Percentiles rank a stretch among this genome's conserved stretches.
These are phyloP conservation scores for Vigna reflexopilosa DNA, from an alignment of 306 rosid species.

Conservation along the genomic window DNA sequence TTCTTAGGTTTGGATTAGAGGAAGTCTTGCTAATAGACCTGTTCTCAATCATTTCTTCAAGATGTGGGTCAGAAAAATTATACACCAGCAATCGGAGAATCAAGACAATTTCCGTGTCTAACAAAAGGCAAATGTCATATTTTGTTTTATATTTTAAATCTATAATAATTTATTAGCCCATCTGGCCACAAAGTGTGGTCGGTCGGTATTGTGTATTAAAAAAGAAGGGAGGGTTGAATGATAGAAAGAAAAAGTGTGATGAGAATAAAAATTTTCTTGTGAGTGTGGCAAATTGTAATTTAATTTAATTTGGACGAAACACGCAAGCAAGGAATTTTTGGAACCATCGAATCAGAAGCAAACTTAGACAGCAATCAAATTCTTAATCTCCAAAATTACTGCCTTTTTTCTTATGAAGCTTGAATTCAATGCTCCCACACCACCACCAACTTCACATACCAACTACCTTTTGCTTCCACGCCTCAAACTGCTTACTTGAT, in stretches of 20 bases:
- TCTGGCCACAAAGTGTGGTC: not conserved
- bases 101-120: not conserved
- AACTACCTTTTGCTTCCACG: slow-evolving; percentile 50
- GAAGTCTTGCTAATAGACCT: not conserved
- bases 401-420: slow-evolving; percentile 14
- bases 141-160: not conserved
- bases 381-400: slow-evolving; percentile 42
- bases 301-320: slow-evolving; percentile 39
- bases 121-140: not conserved
- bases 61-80: not conserved
- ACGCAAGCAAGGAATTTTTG: slow-evolving; percentile 59
- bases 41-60: not conserved
- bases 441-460: slow-evolving; percentile 44
- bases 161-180: not conserved
- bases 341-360: slow-evolving; percentile 41
- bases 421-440: slow-evolving; percentile 39
- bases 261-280: slow-evolving; percentile 12
- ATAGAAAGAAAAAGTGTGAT: not conserved
- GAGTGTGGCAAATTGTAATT: slow-evolving; percentile 24
- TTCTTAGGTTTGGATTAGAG: not conserved
- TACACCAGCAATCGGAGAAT: not conserved
- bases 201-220: not conserved
- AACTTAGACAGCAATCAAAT: slow-evolving; percentile 40
- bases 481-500: slow-evolving; percentile 36
- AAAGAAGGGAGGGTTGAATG: not conserved